Evolutionary conservation across 169 alveolate genomes (phyloP).

Genomic region (Ichthyophthirius multifiliis): DNA sequence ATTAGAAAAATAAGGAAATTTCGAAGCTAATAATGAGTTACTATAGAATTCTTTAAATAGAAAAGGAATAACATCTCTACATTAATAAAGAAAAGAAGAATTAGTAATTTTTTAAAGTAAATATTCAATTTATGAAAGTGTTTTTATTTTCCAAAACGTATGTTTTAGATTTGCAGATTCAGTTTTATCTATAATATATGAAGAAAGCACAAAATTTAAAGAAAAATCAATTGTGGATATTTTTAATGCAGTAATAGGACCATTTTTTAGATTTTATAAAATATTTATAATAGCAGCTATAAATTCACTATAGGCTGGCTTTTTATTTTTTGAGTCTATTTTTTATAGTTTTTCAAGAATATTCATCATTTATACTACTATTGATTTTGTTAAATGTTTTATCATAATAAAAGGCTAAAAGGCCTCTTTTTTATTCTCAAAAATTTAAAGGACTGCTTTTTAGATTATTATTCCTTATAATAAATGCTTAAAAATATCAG

Average conservation of each 20-base stretch:
- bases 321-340: conserved; percentile 7
- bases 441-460: not conserved
- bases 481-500: not conserved
- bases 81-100: not conserved
- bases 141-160: not conserved
- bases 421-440: not conserved
- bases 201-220: not conserved
- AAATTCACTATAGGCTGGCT: not conserved
- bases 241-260: not conserved
- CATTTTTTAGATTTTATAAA: not conserved
- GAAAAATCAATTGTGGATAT: not conserved
- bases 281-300: not conserved
- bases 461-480: not conserved
- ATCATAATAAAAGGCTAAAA: not conserved
- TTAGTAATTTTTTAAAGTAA: not conserved
- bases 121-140: not conserved
- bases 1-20: not conserved
- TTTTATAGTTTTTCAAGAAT: not conserved
- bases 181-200: not conserved
- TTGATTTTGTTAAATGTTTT: not conserved
- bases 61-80: not conserved
- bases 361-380: not conserved
- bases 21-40: not conserved
- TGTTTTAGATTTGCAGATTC: not conserved
- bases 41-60: not conserved